phyloP scores from a whole-genome alignment of 306 rosid genomes.

The Potentilla sterilis region DNA sequence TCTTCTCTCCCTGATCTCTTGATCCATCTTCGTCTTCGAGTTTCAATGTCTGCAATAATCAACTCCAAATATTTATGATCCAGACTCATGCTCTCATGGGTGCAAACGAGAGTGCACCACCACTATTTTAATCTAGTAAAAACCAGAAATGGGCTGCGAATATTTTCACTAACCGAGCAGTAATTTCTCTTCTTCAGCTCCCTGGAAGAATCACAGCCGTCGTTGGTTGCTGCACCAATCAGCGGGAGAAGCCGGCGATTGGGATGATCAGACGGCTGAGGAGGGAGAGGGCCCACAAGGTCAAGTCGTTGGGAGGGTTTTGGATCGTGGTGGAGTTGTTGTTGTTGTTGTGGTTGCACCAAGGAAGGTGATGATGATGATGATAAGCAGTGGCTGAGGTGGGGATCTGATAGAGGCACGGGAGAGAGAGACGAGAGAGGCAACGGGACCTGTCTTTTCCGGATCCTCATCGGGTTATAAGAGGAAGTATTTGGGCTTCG shows the following conservation, averaged over 20 bases:
- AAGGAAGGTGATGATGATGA: constrained; percentile 37
- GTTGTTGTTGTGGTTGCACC: constrained; percentile 58
- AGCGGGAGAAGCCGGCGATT: constrained; percentile 24
- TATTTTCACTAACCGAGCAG: constrained; percentile 54
- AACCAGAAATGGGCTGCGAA: background rate
- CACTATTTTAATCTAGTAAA: constrained; percentile 23
- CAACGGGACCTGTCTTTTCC: constrained; percentile 56
- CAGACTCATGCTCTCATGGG: constrained; percentile 18
- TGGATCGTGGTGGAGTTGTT: constrained; percentile 15
- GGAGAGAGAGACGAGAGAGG: constrained; percentile 55
- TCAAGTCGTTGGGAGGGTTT: constrained; percentile 13
- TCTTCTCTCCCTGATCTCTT: constrained; percentile 24
- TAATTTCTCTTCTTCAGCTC: constrained; percentile 10
- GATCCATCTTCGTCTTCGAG: constrained; percentile 34
- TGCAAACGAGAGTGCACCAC: constrained; percentile 25
- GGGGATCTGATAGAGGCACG: constrained; percentile 71
- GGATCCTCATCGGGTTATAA: constrained; percentile 73
- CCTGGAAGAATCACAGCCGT: constrained; percentile 23
- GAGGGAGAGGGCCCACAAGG: constrained; percentile 19
- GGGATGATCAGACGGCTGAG: constrained; percentile 48
- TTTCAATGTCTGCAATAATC: constrained; percentile 24
- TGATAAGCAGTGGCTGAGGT: constrained; percentile 30
- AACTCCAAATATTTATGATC: constrained; percentile 20
- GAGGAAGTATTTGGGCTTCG: background rate
- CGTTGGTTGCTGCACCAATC: constrained; percentile 37